Evolutionary conservation across 2,329 filamentous ascomycete genomes (phyloP).

Genomic region (Alternaria rosae): DNA sequence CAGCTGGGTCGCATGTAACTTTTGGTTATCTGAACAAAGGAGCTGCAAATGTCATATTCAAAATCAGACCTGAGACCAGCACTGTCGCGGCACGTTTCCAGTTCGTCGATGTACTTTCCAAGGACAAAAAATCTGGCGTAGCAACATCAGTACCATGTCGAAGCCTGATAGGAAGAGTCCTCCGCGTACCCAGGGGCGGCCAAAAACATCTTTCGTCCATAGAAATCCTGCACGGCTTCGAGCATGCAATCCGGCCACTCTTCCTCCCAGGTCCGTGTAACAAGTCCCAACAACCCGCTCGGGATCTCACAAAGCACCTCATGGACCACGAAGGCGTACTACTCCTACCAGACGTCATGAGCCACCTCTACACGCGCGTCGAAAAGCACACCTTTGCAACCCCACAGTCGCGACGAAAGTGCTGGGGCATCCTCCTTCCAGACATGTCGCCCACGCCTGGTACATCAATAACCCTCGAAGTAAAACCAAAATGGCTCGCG

Average conservation of each 20-base stretch:
- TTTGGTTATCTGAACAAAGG: conserved; percentile 44
- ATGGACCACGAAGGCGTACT: conserved; percentile 31
- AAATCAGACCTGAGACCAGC: conserved; percentile 21
- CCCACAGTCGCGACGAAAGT: not conserved
- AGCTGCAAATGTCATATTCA: conserved; percentile 46
- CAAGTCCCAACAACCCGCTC: conserved; percentile 3
- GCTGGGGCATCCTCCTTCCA: conserved; percentile 39
- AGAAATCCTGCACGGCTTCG: conserved; percentile 38
- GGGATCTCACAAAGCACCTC: conserved; percentile 22
- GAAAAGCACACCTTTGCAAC: conserved; percentile 15
- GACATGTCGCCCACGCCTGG: conserved; percentile 38
- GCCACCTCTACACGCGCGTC: conserved; percentile 13
- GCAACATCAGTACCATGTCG: conserved; percentile 16
- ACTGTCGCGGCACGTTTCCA: conserved; percentile 15
- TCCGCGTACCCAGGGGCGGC: conserved; percentile 42
- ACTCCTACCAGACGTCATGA: conserved; percentile 20
- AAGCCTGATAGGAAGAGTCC: conserved; percentile 28
- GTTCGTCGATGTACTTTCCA: conserved; percentile 22
- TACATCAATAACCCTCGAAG: conserved; percentile 45
- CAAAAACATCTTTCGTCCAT: conserved; percentile 33
- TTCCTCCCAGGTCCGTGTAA: conserved; percentile 25
- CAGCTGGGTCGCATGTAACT: conserved; percentile 14
- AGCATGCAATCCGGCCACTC: conserved; percentile 37
- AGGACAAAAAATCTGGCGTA: not conserved
- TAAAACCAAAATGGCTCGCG: conserved; percentile 59